Base-by-base conservation (phyloP, 1,284 basidiomycete genomes). In the Sporisorium sorghi region DNA sequence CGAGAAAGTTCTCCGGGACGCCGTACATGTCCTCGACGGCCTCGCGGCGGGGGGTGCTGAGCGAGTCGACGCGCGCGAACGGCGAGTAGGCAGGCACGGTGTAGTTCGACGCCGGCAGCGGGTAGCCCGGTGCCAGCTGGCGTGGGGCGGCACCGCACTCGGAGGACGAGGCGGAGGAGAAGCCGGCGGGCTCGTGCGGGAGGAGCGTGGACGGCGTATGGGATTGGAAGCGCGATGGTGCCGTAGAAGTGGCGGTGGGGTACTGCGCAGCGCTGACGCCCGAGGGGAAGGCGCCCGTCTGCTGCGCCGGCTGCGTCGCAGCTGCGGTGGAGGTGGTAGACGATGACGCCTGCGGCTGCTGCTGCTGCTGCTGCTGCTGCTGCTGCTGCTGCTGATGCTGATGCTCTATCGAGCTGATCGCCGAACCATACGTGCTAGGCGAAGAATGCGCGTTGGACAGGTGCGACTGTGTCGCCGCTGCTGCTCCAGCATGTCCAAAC, bases 1-100 rank as follows among this genome's bases (percentile, higher is more conserved):
- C 97, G 59, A 99, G 87, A 85, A 97, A 98, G 84, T 94, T 97
- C 86, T 99, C 97, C 33, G 86, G 86, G 1, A 85, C 85, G 40
- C 91, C 93, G 84, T 97, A 98, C 93, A 97, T 97, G 87, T 98
- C 95, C 86, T 97, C 95, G 79, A 95, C 64, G 0, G 76, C 72
- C 40, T 83, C 82, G 1, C 69, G 49, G 1, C 77, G 69, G 2
- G 67, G 67, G 4, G 65, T 63, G 40, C 54, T 62, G 48, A 81
- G 64, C 42, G 76, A 79, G 26, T 83, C 82, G 9, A 84, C 82
- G 3, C 83, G 66, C 0, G 82, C 83, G 48, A 84, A 84, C 1
- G 83, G 83, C 10, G 82, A 83, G 54, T 83, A 84, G 30, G 78
- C 58, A 14, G 75, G 67, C 3, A 77, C 35, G 57, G 66, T 69